Base-by-base conservation (phyloP, 805 yeast genomes). In the Myxozyma mucilagina region DNA sequence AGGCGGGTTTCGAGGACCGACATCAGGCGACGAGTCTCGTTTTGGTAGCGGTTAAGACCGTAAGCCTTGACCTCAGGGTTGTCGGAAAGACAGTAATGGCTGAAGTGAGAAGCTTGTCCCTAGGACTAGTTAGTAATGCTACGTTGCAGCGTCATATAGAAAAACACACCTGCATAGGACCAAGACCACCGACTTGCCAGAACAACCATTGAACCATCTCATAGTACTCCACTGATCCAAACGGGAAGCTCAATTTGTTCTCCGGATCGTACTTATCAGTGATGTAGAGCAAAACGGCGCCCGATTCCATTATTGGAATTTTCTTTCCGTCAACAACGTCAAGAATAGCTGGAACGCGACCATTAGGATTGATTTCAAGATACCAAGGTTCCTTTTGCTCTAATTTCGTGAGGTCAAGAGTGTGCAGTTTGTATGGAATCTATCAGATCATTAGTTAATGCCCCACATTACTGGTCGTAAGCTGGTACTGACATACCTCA, bases 201-300 rank as follows among this genome's bases (percentile, higher is more conserved):
- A 62, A 54, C 55, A 59, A 24, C 66, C 66, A 60, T 31, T 44
- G 48, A 18, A 64, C 44, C 60, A 58, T 60, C 56, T 68, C 67
- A 57, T 82, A 86, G 71, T 84, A 85, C 49, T 72, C 68, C 5
- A 68, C 70, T 32, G 83, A 72, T 1, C 76, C 78, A 5, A 69
- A 63, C 16, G 68, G 62, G 59, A 71, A 74, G 50, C 73, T 72
- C 61, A 75, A 72, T 71, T 82, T 81, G 61, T 78, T 70, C 9
- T 82, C 83, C 56, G 72, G 79, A 69, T 86, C 90, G 70, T 81
- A 86, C 63, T 79, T 82, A 65, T 84, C 87, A 57, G 82, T 83
- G 43, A 86, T 71, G 70, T 84, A 86, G 60, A 76, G 73, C 72
- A 86, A 70, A 63, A 86, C 85, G 1, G 89, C 87, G 36, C 82